Percentiles rank a stretch among this genome's conserved stretches.
phyloP scores from a whole-genome alignment of 2,329 filamentous ascomycete species.

The Botrytis tulipae region DNA sequence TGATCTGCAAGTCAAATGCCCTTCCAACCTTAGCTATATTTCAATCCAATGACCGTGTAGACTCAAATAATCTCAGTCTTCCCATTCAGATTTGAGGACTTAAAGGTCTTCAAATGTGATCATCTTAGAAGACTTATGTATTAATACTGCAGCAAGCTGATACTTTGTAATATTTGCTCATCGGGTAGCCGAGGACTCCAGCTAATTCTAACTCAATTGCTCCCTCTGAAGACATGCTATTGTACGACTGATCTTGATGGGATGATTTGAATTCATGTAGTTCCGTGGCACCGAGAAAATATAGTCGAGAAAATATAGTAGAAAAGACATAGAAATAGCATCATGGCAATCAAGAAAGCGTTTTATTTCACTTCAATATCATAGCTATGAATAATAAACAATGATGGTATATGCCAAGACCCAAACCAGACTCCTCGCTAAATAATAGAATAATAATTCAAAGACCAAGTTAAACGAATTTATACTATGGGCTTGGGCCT shows the following conservation, averaged over 20 bases:
- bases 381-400: not conserved
- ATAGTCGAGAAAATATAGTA: not conserved
- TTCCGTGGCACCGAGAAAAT: not conserved
- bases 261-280: not conserved
- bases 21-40: not conserved
- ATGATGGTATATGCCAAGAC: conserved; percentile 7
- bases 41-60: not conserved
- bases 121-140: not conserved
- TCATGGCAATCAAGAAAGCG: not conserved
- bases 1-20: not conserved
- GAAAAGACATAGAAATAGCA: not conserved
- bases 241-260: not conserved
- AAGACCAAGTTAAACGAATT: not conserved
- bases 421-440: conserved; percentile 14
- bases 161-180: not conserved
- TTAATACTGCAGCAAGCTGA: not conserved
- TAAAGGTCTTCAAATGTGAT: not conserved
- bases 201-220: not conserved
- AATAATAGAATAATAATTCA: not conserved
- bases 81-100: not conserved
- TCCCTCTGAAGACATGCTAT: not conserved
- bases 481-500: not conserved
- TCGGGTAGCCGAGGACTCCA: not conserved
- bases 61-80: not conserved
- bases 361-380: not conserved